Evolutionary conservation across 345 rosid species (phyloP), one percentile per base, ranked within the genome.

Genomic region (Erodium maritimum): DNA sequence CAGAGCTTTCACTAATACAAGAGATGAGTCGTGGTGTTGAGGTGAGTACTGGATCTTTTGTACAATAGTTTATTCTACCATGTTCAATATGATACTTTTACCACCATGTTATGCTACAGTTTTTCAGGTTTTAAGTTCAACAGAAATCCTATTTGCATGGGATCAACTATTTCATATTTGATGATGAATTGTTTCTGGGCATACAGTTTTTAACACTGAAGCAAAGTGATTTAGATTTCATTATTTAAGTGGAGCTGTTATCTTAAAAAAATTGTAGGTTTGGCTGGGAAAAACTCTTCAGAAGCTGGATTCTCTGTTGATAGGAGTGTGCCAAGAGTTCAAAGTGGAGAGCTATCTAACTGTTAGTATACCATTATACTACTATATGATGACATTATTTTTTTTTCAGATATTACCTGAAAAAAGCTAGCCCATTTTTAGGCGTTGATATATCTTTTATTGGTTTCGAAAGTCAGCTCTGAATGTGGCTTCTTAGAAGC

Each of bases 281-380:
- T 94, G 99, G 99, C 68, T 94, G 79, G 97, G 91, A 71, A 85
- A 81, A 74, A 87, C 99, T 68, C 99, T 94, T 74, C 96, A 85
- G 62, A 90, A 80, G 83, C 74, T 94, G 72, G 99, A 94, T 71
- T 81, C 99, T 11, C 91, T 94, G 55, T 72, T 94, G 70, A 63
- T 94, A 75, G 97, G 90, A 54, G 91, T 94, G 22, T 94, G 99
- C 77, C 91, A 87, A 72, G 91, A 85, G 73, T 94, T 90, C 74
- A 82, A 90, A 71, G 88, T 82, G 67, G 95, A 94, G 67, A 73
- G 81, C 61, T 94, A 94, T 69, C 37, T 94, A 67, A 87, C 79
- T 76, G 99, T 93, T 55, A 77, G 97, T 82, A 66, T 61, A 60
- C 58, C 69, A 56, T 37, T 57, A 62, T 60, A 52, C 21, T 71